Conservation (phyloP, 768 basidiomycete genomes). For the Tephrocybe rancida region DNA sequence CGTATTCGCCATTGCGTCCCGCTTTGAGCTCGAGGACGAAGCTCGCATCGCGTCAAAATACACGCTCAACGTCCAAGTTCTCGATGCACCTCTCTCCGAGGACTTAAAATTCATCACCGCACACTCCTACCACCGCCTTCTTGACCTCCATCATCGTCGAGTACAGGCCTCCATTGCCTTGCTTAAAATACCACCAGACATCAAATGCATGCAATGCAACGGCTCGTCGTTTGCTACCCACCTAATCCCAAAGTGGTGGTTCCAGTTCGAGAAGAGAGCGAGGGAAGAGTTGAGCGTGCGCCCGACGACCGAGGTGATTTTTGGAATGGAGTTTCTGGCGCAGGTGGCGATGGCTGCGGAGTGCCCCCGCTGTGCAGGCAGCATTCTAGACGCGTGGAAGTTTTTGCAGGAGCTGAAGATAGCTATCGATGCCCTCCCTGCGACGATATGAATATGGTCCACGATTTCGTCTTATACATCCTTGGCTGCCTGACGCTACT, state of each 20-base stretch:
- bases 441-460: slow-evolving; percentile 25
- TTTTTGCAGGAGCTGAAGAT: slow-evolving; percentile 57
- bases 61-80: slow-evolving; percentile 55
- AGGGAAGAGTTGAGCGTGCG: slow-evolving; percentile 56
- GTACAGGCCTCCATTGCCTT: slow-evolving; percentile 48
- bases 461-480: neutral
- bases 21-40: slow-evolving; percentile 65
- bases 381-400: slow-evolving; percentile 62
- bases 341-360: slow-evolving; percentile 49
- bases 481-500: neutral
- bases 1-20: slow-evolving; percentile 72
- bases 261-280: slow-evolving; percentile 57
- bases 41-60: slow-evolving; percentile 59
- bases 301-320: slow-evolving; percentile 62
- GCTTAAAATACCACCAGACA: slow-evolving; percentile 44
- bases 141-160: slow-evolving; percentile 60
- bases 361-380: slow-evolving; percentile 67
- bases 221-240: slow-evolving; percentile 45
- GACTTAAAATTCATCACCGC: slow-evolving; percentile 70
- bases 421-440: slow-evolving; percentile 53
- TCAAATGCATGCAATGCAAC: slow-evolving; percentile 74
- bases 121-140: slow-evolving; percentile 66
- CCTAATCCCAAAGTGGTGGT: slow-evolving; percentile 70
- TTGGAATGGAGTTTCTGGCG: slow-evolving; percentile 61
- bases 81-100: slow-evolving; percentile 58